Percentiles rank a stretch among this genome's conserved stretches.
phyloP scores from a whole-genome alignment of 352 stramenopile genomes.

The Globisporangium iwayamae region DNA sequence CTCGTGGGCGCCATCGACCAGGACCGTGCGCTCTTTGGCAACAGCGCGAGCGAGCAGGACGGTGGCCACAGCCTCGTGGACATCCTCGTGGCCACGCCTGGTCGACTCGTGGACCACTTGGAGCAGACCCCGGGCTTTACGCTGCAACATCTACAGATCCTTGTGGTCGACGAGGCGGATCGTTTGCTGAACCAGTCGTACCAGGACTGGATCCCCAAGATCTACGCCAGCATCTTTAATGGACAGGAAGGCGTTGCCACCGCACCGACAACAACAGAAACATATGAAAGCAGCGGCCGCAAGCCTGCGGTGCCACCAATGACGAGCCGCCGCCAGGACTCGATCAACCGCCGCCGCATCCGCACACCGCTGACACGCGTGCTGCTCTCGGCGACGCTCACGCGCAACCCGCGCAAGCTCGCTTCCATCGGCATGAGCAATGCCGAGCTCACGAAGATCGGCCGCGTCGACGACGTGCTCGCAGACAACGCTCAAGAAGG shows the following conservation, averaged over 20 bases:
- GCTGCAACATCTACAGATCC: slow-evolving; percentile 94
- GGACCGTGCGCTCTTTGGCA: slow-evolving; percentile 30
- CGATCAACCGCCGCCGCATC: slow-evolving; percentile 76
- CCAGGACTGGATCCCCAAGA: slow-evolving; percentile 95
- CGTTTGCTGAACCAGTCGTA: slow-evolving; percentile 96
- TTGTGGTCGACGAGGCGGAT: slow-evolving; percentile 98
- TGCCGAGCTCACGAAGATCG: slow-evolving; percentile 91
- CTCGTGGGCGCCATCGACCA: slow-evolving; percentile 51
- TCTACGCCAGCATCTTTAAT: slow-evolving; percentile 85
- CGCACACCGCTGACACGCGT: slow-evolving; percentile 91
- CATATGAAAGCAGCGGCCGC: not conserved
- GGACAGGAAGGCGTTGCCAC: slow-evolving; percentile 39
- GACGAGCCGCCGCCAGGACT: slow-evolving; percentile 70
- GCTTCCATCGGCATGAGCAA: slow-evolving; percentile 93
- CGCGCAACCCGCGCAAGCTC: slow-evolving; percentile 95
- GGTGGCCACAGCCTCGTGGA: slow-evolving; percentile 88
- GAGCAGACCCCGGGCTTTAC: slow-evolving; percentile 97
- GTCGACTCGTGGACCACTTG: slow-evolving; percentile 95
- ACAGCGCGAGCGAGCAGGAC: slow-evolving; percentile 17
- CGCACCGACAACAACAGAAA: slow-evolving; percentile 19
- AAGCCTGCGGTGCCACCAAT: slow-evolving; percentile 19
- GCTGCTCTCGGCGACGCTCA: slow-evolving; percentile 97
- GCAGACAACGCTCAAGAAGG: slow-evolving; percentile 63
- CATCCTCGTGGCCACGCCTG: slow-evolving; percentile 97
- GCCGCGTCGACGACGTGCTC: slow-evolving; percentile 53